Evolutionary conservation across 345 rosid genomes (phyloP), one percentile per base, ranked within the genome.

Genomic region (Rubroshorea leprosula): DNA sequence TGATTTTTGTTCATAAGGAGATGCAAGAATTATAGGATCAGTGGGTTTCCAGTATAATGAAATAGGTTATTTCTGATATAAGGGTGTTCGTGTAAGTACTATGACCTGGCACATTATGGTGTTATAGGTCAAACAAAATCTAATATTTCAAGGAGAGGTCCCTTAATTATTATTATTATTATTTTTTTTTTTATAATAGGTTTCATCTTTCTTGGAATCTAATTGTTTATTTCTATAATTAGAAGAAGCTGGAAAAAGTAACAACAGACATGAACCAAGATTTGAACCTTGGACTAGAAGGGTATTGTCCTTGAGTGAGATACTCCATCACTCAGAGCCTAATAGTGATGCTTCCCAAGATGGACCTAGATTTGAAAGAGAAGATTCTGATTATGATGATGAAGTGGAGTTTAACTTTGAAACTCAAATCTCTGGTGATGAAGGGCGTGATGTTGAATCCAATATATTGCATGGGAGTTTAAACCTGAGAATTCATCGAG

Each of bases 371-470:
- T 83, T 96, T 35, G 95, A 86, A 69, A 79, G 96, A 75, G 97
- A 85, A 71, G 94, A 93, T 44, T 93, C 97, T 64, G 95, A 86
- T 76, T 80, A 80, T 76, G 94, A 89, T 15, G 97, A 86, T 67
- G 97, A 93, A 67, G 48, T 89, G 74, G 99, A 86, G 72, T 74
- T 93, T 61, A 94, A 87, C 68, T 80, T 87, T 61, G 94, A 80
- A 71, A 74, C 97, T 51, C 76, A 89, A 53, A 16, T 82, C 35
- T 80, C 94, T 1, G 98, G 85, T 57, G 96, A 93, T 74, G 89
- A 83, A 62, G 80, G 65, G 35, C 87, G 66, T 64, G 94, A 85
- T 63, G 53, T 67, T 70, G 88, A 89, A 29, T 65, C 87, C n/a
- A n/a, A n/a, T n/a, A n/a, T n/a, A 60, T 56, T 86, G 64, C 85